Percentiles rank a stretch among this genome's conserved stretches.
Evolutionary conservation across 148 eudicot species (phyloP).

Genomic region (Polygonum maritimum): DNA sequence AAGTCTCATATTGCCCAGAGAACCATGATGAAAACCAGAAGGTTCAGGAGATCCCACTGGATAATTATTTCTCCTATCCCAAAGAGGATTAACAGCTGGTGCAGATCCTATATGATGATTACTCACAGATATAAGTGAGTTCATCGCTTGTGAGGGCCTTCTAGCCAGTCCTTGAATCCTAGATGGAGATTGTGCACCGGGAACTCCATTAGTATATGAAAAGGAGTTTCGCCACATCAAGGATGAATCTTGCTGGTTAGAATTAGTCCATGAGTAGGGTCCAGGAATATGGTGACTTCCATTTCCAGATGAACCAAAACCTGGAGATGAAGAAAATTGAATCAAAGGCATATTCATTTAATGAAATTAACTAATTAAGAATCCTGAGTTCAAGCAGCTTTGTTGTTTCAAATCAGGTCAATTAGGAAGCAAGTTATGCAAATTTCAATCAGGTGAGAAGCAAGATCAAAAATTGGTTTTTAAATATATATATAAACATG

Average conservation of each 20-base stretch:
- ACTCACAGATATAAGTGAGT: slow-evolving; percentile 33
- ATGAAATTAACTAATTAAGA: background rate
- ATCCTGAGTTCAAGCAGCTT: background rate
- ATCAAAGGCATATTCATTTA: background rate
- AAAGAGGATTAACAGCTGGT: slow-evolving; percentile 54
- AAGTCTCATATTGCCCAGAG: slow-evolving; percentile 53
- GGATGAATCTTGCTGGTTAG: slow-evolving; percentile 39
- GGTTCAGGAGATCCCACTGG: slow-evolving; percentile 51
- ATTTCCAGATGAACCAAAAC: slow-evolving; percentile 47
- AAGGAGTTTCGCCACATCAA: slow-evolving; percentile 58
- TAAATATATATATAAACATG: background rate
- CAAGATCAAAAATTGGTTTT: background rate
- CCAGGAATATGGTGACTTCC: slow-evolving; percentile 39
- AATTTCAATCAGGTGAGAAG: background rate
- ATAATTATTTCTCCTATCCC: slow-evolving; percentile 59
- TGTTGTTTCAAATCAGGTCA: background rate
- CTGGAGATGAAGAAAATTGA: slow-evolving; percentile 24
- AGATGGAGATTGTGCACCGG: slow-evolving; percentile 37
- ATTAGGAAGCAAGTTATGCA: background rate
- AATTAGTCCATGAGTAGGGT: slow-evolving; percentile 53
- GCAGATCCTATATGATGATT: slow-evolving; percentile 70
- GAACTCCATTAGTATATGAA: slow-evolving; percentile 35
- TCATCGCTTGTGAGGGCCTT: slow-evolving; percentile 49
- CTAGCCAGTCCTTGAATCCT: slow-evolving; percentile 35
- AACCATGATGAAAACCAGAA: slow-evolving; percentile 50